phyloP scores from a whole-genome alignment of 371 early-diverging fungal genomes.

The Globomyces sp. region DNA sequence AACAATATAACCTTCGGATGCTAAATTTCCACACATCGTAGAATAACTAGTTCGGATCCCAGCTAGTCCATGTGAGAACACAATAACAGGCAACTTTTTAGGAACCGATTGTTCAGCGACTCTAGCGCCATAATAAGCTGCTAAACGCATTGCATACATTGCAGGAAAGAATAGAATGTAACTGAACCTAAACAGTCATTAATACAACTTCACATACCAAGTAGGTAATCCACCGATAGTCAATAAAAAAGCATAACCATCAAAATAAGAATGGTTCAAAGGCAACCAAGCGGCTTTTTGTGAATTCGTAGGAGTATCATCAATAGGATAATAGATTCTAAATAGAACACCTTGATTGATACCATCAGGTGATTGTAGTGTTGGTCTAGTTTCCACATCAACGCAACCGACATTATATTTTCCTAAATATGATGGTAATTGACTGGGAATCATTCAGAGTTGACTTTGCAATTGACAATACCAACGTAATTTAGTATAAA shows the following conservation, averaged over 20 bases:
- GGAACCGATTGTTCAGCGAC: not conserved
- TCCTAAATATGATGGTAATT: not conserved
- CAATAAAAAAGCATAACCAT: not conserved
- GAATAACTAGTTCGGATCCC: conserved; percentile 50
- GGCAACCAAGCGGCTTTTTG: not conserved
- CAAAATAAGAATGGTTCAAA: not conserved
- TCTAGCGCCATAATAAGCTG: not conserved
- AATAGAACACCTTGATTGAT: not conserved
- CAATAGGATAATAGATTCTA: not conserved
- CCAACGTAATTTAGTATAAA: no score
- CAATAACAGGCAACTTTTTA: not conserved
- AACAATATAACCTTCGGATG: conserved; percentile 52
- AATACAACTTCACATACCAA: not conserved
- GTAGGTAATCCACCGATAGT: no score
- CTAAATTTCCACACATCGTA: conserved; percentile 47
- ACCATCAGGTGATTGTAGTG: no score
- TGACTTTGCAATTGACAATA: not conserved
- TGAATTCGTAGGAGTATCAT: not conserved
- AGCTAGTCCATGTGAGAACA: conserved; percentile 43
- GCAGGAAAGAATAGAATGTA: not conserved
- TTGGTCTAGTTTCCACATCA: not conserved
- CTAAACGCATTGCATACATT: not conserved
- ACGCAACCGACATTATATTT: conserved; percentile 2
- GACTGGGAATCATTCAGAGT: not conserved
- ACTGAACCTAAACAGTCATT: not conserved